Evolutionary conservation across 176 grass and related monocot genomes (phyloP).

Genomic region (Oryza punctata): DNA sequence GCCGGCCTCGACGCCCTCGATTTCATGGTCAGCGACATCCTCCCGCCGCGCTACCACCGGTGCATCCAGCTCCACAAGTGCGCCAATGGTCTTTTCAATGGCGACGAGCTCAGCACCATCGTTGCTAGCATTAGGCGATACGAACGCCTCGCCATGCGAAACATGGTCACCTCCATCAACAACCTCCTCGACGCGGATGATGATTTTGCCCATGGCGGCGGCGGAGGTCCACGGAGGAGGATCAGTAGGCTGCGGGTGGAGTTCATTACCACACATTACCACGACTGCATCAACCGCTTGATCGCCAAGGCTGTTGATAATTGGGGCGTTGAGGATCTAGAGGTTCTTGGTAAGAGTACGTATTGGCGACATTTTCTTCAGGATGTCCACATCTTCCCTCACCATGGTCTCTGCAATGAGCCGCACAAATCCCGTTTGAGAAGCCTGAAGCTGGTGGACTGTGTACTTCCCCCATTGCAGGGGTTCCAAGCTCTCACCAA

Average conservation of each 20-base stretch:
- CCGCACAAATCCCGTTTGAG: not conserved
- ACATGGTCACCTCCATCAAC: not conserved
- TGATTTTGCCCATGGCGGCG: not conserved
- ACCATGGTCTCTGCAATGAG: not conserved
- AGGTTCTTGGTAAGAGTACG: not conserved
- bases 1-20: not conserved
- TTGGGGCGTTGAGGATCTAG: not conserved
- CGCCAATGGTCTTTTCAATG: no score
- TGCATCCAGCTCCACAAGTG: not conserved
- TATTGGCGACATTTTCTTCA: no score
- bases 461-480: not conserved
- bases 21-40: not conserved
- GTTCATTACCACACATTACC: not conserved
- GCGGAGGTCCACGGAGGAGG: not conserved
- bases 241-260: conserved; percentile 4
- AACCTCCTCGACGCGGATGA: not conserved
- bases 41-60: not conserved
- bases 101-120: not conserved
- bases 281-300: not conserved
- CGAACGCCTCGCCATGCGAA: not conserved
- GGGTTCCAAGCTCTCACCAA: not conserved
- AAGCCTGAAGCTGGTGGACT: not conserved
- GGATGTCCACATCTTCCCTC: not conserved
- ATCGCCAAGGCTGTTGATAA: not conserved
- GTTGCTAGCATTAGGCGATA: not conserved